Evolutionary conservation across 306 rosid genomes (phyloP), one percentile per base, ranked within the genome.

Genomic region (Neltuma alba): DNA sequence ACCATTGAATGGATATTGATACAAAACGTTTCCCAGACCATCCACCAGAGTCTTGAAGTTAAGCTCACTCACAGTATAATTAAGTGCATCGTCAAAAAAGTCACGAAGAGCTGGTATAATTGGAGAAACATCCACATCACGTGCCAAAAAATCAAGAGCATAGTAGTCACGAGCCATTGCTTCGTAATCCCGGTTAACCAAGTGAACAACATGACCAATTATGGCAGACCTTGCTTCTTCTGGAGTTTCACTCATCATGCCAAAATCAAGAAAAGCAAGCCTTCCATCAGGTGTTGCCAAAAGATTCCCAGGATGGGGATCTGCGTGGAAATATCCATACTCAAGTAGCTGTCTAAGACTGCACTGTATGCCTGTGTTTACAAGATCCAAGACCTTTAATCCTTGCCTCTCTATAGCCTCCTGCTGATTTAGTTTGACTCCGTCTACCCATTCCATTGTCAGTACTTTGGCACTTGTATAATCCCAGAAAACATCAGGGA

Each of bases 161-260:
- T 91, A 93, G 87, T 91, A 93, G 72, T 93, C 98, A 66, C 92
- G 92, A 78, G 98, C 98, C 98, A 93, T 91, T 69, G 98, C 98
- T 87, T 91, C 98, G 1, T 93, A 93, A 78, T 93, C 98, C 64
- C 97, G 89, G 87, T 93, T 93, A 70, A 93, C 98, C 92, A 93
- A 76, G 89, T 93, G 98, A 84, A 93, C 98, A 76, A 93, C 98
- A 85, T 93, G 98, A 66, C 98, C 97, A 57, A 93, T 93, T 70
- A 93, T 93, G 34, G 97, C 98, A 75, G 74, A 87, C 83, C 97
- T 86, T 67, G 98, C 98, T 76, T 90, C 97, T 81, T 93, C 98
- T 2, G 98, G 98, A 28, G 98, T 93, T 85, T 93, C 98, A 81
- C 97, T 93, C 97, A 93, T 93, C 98, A 93, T 93, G 70, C 97